Conservation (phyloP, 2,329 filamentous ascomycete species). For the Microdochium nivale region DNA sequence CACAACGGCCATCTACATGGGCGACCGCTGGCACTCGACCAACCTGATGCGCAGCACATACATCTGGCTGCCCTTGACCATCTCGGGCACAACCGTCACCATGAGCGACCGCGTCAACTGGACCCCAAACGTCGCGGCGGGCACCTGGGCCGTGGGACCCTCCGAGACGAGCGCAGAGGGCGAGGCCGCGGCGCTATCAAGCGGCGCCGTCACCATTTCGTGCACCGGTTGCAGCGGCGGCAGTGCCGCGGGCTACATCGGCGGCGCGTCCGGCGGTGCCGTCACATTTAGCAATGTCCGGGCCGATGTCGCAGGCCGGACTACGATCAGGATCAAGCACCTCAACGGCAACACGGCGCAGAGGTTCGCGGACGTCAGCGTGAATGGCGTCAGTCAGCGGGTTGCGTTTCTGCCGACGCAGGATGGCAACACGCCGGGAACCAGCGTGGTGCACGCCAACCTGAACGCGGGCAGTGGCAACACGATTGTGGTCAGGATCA, state of each 20-base stretch:
- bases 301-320: constrained; percentile 31
- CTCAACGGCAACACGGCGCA: constrained; percentile 45
- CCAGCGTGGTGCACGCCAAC: constrained; percentile 36
- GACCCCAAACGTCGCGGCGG: constrained; percentile 34
- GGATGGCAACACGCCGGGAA: constrained; percentile 32
- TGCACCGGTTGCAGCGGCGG: constrained; percentile 44
- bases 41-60: constrained; percentile 55
- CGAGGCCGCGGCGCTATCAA: constrained; percentile 34
- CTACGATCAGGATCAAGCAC: constrained; percentile 46
- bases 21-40: constrained; percentile 55
- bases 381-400: constrained; percentile 43
- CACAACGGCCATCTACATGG: constrained; percentile 48
- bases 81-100: constrained; percentile 41
- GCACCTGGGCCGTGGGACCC: constrained; percentile 33
- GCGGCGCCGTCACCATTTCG: constrained; percentile 32
- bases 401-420: constrained; percentile 46
- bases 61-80: constrained; percentile 52
- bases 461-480: constrained; percentile 38
- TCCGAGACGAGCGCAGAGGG: constrained; percentile 41
- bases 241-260: constrained; percentile 44
- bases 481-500: constrained; percentile 34
- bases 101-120: constrained; percentile 47
- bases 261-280: constrained; percentile 35
- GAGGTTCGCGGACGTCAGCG: constrained; percentile 42
- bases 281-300: constrained; percentile 38